A percentile compares a stretch with the other conserved stretches of the same genome.
Conservation (phyloP, 2,329 filamentous ascomycete species). For the Golovinomyces cichoracearum region DNA sequence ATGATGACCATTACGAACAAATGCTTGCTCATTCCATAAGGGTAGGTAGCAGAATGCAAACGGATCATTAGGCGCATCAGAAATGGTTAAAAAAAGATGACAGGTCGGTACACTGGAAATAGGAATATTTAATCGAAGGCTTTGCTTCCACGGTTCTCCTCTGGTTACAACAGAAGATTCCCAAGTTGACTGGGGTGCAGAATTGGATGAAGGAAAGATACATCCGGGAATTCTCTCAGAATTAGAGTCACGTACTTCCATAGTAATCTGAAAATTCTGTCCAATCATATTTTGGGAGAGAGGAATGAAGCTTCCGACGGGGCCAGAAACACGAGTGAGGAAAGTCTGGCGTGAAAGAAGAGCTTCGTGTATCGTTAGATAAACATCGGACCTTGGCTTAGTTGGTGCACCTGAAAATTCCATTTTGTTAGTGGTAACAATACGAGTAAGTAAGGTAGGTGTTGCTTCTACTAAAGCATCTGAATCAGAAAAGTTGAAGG, state of each 20-base stretch:
- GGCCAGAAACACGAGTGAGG: constrained; percentile 41
- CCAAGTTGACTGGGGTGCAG: constrained; percentile 56
- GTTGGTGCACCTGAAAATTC: constrained; percentile 83
- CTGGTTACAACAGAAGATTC: constrained; percentile 58
- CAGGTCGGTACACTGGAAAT: constrained; percentile 56
- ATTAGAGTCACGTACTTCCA: constrained; percentile 58
- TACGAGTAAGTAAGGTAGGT: constrained; percentile 60
- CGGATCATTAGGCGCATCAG: constrained; percentile 62
- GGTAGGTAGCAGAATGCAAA: constrained; percentile 87
- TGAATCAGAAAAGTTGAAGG: constrained; percentile 53
- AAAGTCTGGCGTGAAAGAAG: constrained; percentile 51
- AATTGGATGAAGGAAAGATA: constrained; percentile 68
- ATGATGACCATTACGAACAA: constrained; percentile 64
- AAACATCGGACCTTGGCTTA: constrained; percentile 77
- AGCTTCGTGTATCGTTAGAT: constrained; percentile 60
- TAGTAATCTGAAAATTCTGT: constrained; percentile 57
- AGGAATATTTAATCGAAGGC: constrained; percentile 52
- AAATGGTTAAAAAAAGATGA: constrained; percentile 72
- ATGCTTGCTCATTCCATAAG: constrained; percentile 75
- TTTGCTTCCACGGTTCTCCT: constrained; percentile 69
- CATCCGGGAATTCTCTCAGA: constrained; percentile 70
- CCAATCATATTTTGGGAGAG: constrained; percentile 35
- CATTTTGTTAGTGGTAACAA: constrained; percentile 63
- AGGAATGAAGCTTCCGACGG: constrained; percentile 30
- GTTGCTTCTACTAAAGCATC: constrained; percentile 62